These are phyloP conservation scores for Flaveria bidentis DNA, from an alignment of 129 eudicot genomes.

Conservation along the genomic window DNA sequence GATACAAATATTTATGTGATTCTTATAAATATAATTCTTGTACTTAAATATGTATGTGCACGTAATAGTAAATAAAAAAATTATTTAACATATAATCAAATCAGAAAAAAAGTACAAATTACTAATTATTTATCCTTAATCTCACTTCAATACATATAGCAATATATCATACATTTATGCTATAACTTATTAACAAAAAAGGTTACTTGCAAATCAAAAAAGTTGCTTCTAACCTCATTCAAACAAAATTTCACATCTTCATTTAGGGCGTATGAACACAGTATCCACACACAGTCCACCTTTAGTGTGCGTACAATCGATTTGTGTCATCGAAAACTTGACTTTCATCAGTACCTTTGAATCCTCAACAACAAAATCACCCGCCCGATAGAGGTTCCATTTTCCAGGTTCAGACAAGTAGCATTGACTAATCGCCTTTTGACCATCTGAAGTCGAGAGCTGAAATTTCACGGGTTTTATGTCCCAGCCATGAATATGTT, in stretches of 20 bases:
- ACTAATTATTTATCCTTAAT: constrained; percentile 6
- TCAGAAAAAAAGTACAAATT: neutral
- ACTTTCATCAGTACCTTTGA: constrained; percentile 47
- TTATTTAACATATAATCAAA: no score
- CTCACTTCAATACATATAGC: constrained; percentile 16
- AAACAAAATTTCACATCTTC: constrained; percentile 12
- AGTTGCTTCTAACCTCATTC: constrained; percentile 56
- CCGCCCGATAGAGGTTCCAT: constrained; percentile 72
- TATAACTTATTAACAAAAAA: constrained; percentile 19
- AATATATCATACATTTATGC: neutral
- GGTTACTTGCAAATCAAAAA: constrained; percentile 49
- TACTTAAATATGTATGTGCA: no score
- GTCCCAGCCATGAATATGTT: constrained; percentile 92
- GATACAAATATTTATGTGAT: no score
- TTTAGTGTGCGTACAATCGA: constrained; percentile 99
- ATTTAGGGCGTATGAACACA: constrained; percentile 64
- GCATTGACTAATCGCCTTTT: constrained; percentile 57
- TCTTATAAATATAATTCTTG: no score
- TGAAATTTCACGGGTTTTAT: constrained; percentile 79
- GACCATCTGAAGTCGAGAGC: constrained; percentile 80
- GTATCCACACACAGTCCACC: constrained; percentile 90
- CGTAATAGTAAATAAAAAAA: no score
- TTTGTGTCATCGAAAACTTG: constrained; percentile 84
- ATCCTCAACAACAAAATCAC: constrained; percentile 71
- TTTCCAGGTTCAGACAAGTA: constrained; percentile 64